A percentile compares a stretch with the other conserved stretches of the same genome.
These are phyloP conservation scores for Cyberlindnera misumaiensis DNA, from an alignment of 805 yeast genomes.

Conservation along the genomic window DNA sequence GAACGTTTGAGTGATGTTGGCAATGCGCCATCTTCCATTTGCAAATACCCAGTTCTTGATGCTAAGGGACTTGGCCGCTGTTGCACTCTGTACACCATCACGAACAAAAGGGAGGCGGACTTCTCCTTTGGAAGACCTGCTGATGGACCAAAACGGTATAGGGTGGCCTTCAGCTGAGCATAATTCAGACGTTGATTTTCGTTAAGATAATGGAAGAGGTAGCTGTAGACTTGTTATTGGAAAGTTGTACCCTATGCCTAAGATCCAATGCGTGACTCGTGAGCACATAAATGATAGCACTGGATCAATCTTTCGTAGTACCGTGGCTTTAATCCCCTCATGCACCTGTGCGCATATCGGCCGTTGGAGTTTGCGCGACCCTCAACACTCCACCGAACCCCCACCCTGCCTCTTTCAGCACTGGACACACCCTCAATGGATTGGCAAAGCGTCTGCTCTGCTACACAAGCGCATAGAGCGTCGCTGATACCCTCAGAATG, in stretches of 20 bases:
- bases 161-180: slow-evolving; percentile 6
- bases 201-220: too few species aligned
- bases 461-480: not conserved
- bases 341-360: too few species aligned
- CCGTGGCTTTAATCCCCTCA: too few species aligned
- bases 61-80: slow-evolving; percentile 15
- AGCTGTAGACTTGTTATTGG: too few species aligned
- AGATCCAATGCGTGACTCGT: too few species aligned
- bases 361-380: too few species aligned
- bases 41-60: slow-evolving; percentile 10
- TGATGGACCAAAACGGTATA: slow-evolving; percentile 10
- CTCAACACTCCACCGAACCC: too few species aligned
- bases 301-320: too few species aligned
- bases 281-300: not conserved
- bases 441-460: not conserved
- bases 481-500: slow-evolving; percentile 1
- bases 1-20: slow-evolving; percentile 17
- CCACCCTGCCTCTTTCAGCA: too few species aligned
- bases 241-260: too few species aligned
- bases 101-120: slow-evolving; percentile 9
- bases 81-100: slow-evolving; percentile 17
- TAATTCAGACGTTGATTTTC: not conserved
- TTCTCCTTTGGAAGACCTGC: slow-evolving; percentile 15
- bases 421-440: not conserved
- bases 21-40: slow-evolving; percentile 17